Base-by-base conservation (phyloP, 1,284 basidiomycete genomes). In the Abortiporus biennis region DNA sequence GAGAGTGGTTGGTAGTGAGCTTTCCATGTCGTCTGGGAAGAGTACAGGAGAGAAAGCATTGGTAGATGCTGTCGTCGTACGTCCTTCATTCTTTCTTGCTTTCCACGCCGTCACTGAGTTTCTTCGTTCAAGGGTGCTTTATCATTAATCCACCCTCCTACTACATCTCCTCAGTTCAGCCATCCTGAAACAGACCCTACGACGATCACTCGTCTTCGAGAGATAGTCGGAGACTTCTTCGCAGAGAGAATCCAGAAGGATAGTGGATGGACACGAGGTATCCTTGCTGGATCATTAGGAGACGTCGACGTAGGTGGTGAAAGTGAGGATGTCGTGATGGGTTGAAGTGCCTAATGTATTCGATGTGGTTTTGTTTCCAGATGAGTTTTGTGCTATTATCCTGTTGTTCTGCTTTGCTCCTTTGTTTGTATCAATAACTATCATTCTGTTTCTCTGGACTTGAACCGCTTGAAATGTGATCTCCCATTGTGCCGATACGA, bases 1-100 rank as follows among this genome's bases (percentile, higher is more conserved):
- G 13, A 77, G 73, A 36, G 74, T 83, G 1, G 73, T 88, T 3
- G 85, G 82, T 3, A 76, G 68, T 36, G 84, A 86, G 55, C 79
- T 73, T 49, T 54, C 65, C 33, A 58, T 61, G 3, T 29, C 8
- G 8, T 8, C 27, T n/a, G n/a, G 27, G 27, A n/a, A n/a, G n/a
- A n/a, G n/a, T n/a, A 62, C 62, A 1, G 69, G 72, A 32, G 61
- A 67, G 2, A 64, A 61, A 6, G 61, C 66, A 3, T 63, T 85
- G 11, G 68, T 77, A 1, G 65, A 70, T 17, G 72, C 78, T 8
- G 74, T 80, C 8, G 70, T 82, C 69, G 83, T 83, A 19, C 23
- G 40, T 27, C 21, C 19, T 30, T 11, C 35, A 32, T 39, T 31
- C 42, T 13, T 23, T 17, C 6, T 15, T 16, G 40, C 40, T 32